Evolutionary conservation across 805 yeast species (phyloP), one percentile per base, ranked within the genome.

Genomic region (Teunomyces pallodes): DNA sequence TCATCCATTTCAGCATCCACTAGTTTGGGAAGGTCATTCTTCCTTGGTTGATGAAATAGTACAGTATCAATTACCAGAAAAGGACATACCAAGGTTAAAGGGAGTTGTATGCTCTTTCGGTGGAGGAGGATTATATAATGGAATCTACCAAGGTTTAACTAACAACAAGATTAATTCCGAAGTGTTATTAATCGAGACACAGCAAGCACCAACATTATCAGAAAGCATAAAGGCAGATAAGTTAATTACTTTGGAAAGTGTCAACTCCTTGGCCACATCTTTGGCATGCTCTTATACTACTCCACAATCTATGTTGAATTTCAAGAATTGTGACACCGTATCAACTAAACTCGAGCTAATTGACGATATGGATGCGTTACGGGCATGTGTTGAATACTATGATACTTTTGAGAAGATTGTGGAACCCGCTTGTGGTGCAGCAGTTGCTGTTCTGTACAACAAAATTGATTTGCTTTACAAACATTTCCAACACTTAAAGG

Each of bases 401-500:
- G 58, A 70, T 2, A 81, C 80, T 48, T 80, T 72, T 52, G 77
- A 78, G 47, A 66, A 70, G 41, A 64, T 81, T 20, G 79, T 83
- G 0, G 90, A 85, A 60, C 89, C 89, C 0, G 90, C 90, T 1
- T 85, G 90, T 62, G 89, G 89, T 3, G 87, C 87, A 1, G 80
- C 88, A 0, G 60, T 85, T 27, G 76, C 84, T 17, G 71, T 82
- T 14, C 76, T 74, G n/a, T 78, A 75, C 55, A 59, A 73, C 41
- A 63, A 64, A 50, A 43, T 65, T 9, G 63, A 59, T 4, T 47
- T 66, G 17, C 50, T 76, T 33, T 49, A 53, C 26, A 48, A 65
- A 16, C 42, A 51, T 17, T 58, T 65, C 44, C 60, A 60, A 3
- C 50, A 62, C 36, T 55, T 77, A 42, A 35, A 56, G 3, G 45